Evolutionary conservation across 2,329 filamentous ascomycete species (phyloP).

Genomic region (Cryphonectria japonica): DNA sequence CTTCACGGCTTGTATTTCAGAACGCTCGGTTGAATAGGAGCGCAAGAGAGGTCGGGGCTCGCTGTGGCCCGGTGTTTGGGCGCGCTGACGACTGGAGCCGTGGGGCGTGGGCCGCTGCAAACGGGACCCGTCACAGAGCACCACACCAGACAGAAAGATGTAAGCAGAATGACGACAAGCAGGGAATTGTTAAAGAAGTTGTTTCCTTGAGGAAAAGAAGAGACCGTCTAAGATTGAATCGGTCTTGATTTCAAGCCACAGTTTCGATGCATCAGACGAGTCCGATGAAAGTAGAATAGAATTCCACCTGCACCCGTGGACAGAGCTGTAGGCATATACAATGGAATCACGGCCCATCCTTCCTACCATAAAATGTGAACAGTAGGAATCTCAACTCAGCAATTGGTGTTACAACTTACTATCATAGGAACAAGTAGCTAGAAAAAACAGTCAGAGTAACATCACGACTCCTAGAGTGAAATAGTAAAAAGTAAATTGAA

Average conservation of each 20-base stretch:
- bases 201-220: neutral
- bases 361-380: no score
- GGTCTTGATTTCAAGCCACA: neutral
- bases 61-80: neutral
- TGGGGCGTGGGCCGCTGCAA: neutral
- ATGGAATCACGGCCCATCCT: no score
- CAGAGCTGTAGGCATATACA: neutral
- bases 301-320: neutral
- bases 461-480: no score
- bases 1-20: neutral
- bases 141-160: neutral
- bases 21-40: neutral
- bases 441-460: no score
- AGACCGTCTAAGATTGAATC: neutral
- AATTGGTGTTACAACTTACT: no score
- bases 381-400: no score
- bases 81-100: neutral
- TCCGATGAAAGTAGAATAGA: neutral
- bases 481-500: no score
- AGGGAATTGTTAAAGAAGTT: neutral
- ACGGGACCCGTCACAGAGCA: neutral
- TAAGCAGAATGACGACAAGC: neutral
- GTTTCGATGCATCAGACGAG: neutral
- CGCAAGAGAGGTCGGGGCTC: no score
- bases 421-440: no score